Base-by-base conservation (phyloP, 371 early-diverging fungal genomes). In the Vittaforma corneae region DNA sequence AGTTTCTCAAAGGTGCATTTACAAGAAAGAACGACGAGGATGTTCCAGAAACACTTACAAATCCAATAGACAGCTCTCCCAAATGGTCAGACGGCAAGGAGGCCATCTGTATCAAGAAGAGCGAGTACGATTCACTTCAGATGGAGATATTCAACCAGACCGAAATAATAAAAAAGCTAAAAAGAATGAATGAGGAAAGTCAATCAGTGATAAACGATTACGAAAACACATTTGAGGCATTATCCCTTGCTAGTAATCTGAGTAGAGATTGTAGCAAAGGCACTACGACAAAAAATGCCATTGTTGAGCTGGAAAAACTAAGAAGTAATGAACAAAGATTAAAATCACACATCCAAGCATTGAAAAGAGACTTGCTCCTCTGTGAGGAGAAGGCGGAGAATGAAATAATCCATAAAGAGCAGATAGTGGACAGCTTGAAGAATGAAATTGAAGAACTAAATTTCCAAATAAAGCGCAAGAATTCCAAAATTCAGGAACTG, bases 331-430 rank as follows among this genome's bases (percentile, higher is more conserved):
- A 67, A 26, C 20, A 54, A 4, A 38, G 60, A 16, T 40, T 67
- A 14, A 67, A 63, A 45, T 33, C 16, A 14, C 60, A 72, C 44
- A 72, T 72, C 11, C 34, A 58, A 44, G 70, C 64, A 5, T 28
- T 72, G 14, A 26, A 67, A 33, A 61, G 56, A 32, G 72, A 72
- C 57, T 33, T 72, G 22, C 37, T 67, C 32, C 48, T 50, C 1
- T 34, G 44, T 18, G 47, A 63, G 44, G 62, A 63, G 29, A 67
- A 45, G 48, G 29, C 57, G 22, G 71, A 71, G 16, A 32, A 44
- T 11, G 22, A 58, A 20, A 59, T 34, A 11, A 9, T 38, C 18
- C 4, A 32, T 18, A 34, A 35, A 5, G 2, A 24, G 2, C 40
- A 47, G 3, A 52, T n/a, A 38, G 29, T 50, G 18, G 18, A 5